These are phyloP conservation scores for Dryas drummondii DNA, from an alignment of 306 rosid species.

Conservation along the genomic window DNA sequence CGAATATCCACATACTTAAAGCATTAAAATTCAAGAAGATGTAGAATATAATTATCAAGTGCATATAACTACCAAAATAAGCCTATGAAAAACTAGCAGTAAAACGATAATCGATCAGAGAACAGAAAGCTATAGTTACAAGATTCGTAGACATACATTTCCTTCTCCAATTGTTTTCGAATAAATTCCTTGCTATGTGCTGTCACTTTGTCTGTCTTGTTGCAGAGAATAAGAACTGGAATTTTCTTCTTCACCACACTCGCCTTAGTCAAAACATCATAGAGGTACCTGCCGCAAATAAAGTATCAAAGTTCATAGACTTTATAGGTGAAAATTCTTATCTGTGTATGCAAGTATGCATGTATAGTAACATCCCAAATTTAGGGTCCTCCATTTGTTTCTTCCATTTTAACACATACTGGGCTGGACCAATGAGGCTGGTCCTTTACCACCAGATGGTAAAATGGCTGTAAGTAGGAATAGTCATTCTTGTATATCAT, in stretches of 20 bases:
- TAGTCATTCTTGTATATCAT: not conserved
- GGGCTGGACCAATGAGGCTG: not conserved
- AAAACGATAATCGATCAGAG: slow-evolving; percentile 6
- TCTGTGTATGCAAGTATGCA: not conserved
- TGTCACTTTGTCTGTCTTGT: slow-evolving; percentile 91
- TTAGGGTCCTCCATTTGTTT: not conserved
- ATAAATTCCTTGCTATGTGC: slow-evolving; percentile 94
- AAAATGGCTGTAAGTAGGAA: not conserved
- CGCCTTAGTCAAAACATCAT: slow-evolving; percentile 83
- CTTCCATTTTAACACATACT: not conserved
- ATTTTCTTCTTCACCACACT: slow-evolving; percentile 88
- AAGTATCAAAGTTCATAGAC: slow-evolving; percentile 21
- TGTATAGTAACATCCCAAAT: not conserved
- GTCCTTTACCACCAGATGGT: not conserved
- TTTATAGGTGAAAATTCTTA: not conserved
- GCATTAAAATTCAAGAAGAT: not conserved
- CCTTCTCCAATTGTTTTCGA: slow-evolving; percentile 85
- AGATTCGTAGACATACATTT: slow-evolving; percentile 62
- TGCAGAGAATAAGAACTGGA: slow-evolving; percentile 84
- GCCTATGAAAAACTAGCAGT: not conserved
- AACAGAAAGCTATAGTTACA: slow-evolving; percentile 4
- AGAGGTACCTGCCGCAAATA: slow-evolving; percentile 62
- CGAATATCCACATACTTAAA: too few species aligned
- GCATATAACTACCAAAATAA: not conserved
- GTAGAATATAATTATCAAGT: not conserved